These are phyloP conservation scores for Candida sanyaensis DNA, from an alignment of 1,139 yeast genomes.

Conservation along the genomic window DNA sequence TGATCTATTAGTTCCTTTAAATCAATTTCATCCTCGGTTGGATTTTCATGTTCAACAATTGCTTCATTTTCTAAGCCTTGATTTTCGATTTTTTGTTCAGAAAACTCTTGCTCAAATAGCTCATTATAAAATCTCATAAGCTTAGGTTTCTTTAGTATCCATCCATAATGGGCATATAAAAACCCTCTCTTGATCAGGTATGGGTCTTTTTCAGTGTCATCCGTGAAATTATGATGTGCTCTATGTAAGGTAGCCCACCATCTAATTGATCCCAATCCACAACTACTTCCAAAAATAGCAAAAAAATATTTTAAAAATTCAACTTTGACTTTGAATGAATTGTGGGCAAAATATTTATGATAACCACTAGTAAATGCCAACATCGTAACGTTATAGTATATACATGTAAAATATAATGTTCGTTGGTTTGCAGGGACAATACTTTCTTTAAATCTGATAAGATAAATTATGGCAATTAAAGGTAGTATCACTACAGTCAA, in stretches of 20 bases:
- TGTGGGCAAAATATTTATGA: constrained; percentile 56
- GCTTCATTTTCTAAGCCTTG: constrained; percentile 12
- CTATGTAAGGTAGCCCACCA: constrained; percentile 69
- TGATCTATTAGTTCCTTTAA: constrained; percentile 16
- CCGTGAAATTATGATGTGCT: constrained; percentile 67
- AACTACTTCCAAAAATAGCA: constrained; percentile 57
- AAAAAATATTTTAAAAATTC: constrained; percentile 41
- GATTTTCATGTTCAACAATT: constrained; percentile 10
- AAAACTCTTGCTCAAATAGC: constrained; percentile 45
- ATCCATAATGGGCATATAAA: constrained; percentile 63
- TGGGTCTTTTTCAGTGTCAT: constrained; percentile 69
- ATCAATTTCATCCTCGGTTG: constrained; percentile 17
- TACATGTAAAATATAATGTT: constrained; percentile 33
- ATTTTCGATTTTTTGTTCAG: constrained; percentile 17
- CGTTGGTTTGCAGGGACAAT: constrained; percentile 24
- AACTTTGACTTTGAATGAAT: constrained; percentile 45
- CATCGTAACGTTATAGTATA: constrained; percentile 40
- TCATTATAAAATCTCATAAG: constrained; percentile 33
- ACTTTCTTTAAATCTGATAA: constrained; percentile 18
- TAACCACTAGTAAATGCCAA: constrained; percentile 46
- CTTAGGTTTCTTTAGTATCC: constrained; percentile 58
- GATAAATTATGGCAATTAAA: constrained; percentile 23
- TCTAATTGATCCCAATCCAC: constrained; percentile 62
- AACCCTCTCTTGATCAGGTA: constrained; percentile 62
- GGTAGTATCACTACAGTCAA: constrained; percentile 39